A percentile compares a stretch with the other conserved stretches of the same genome.
phyloP scores from a whole-genome alignment of 2,329 filamentous ascomycete species.

The Colletotrichum simmondsii region DNA sequence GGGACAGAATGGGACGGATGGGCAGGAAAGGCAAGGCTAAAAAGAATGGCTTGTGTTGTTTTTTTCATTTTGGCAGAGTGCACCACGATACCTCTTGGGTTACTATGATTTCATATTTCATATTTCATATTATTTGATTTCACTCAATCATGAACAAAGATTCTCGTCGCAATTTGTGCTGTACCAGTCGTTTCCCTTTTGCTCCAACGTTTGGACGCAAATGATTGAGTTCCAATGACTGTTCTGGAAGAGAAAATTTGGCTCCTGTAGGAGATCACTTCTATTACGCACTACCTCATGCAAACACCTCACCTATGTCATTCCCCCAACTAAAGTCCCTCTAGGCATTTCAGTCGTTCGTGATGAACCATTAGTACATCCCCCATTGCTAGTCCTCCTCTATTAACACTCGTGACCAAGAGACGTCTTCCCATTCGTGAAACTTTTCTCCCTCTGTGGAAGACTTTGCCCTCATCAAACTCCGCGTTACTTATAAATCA shows the following conservation, averaged over 20 bases:
- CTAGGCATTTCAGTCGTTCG: background rate
- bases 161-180: background rate
- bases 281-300: background rate
- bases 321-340: too few species aligned
- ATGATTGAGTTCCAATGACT: background rate
- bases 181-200: background rate
- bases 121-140: background rate
- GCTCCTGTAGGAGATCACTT: background rate
- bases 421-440: background rate
- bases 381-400: background rate
- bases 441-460: background rate
- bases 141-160: background rate
- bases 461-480: background rate
- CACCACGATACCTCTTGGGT: constrained; percentile 28
- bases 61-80: background rate
- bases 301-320: background rate
- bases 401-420: background rate
- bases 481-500: background rate
- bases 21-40: constrained; percentile 15
- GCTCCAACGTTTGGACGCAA: background rate
- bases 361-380: background rate
- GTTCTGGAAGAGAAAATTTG: background rate
- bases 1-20: background rate
- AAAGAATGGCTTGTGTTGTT: background rate
- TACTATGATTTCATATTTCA: constrained; percentile 4